A percentile compares a stretch with the other conserved stretches of the same genome.
These are phyloP conservation scores for Diaporthe citrichinensis DNA, from an alignment of 2,329 filamentous ascomycete species.

Conservation along the genomic window DNA sequence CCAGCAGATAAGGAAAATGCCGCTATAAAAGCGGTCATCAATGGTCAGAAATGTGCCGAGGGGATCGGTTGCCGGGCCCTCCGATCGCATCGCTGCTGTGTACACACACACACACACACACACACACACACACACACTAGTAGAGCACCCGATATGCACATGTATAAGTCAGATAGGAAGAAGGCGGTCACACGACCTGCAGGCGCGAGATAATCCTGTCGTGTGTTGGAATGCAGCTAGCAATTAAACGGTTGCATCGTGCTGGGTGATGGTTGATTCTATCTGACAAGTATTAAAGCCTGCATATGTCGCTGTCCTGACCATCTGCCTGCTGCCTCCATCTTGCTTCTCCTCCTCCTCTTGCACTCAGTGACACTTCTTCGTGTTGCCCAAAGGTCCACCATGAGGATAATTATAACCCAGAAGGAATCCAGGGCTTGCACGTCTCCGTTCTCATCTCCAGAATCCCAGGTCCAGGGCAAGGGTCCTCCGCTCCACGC, in stretches of 20 bases:
- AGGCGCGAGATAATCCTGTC: background rate
- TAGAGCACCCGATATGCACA: background rate
- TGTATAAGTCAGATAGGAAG: background rate
- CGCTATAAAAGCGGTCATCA: background rate
- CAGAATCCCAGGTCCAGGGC: slow-evolving; percentile 23
- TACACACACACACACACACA: background rate
- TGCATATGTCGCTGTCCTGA: slow-evolving; percentile 14
- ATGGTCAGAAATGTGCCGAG: slow-evolving; percentile 7
- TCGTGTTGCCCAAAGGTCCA: slow-evolving; percentile 26
- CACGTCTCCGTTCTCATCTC: slow-evolving; percentile 32
- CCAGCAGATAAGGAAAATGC: background rate
- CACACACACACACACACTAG: background rate
- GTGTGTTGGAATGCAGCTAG: slow-evolving; percentile 23
- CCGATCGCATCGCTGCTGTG: slow-evolving; percentile 9
- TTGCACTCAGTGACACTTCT: background rate
- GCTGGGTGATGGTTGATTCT: slow-evolving; percentile 14
- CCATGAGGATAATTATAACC: slow-evolving; percentile 33
- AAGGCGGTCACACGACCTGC: slow-evolving; percentile 28
- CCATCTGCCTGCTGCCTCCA: background rate
- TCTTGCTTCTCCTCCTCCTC: slow-evolving; percentile 12
- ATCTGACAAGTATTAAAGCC: slow-evolving; percentile 19
- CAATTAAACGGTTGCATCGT: slow-evolving; percentile 2
- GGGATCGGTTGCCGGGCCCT: slow-evolving; percentile 23
- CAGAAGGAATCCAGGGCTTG: slow-evolving; percentile 31
- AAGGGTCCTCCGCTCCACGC: slow-evolving; percentile 26